Percentiles rank a stretch among this genome's conserved stretches.
These are phyloP conservation scores for Pseudisothecium myosuroides DNA, from an alignment of 225 moss, liverwort and hornwort genomes.

Conservation along the genomic window DNA sequence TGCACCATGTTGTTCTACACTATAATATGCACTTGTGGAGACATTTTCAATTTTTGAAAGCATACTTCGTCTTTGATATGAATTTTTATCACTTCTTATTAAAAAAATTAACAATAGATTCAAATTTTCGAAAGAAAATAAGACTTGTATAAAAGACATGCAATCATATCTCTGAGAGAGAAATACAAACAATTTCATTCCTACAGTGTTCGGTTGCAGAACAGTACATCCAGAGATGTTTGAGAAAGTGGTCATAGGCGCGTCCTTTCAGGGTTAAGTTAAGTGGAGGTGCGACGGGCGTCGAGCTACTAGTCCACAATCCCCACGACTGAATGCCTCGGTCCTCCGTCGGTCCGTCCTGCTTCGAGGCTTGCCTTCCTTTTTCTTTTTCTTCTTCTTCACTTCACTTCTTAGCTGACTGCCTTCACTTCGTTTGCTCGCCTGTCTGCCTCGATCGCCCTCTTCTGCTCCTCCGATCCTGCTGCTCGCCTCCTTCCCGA, in stretches of 20 bases:
- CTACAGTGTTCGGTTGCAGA: not conserved
- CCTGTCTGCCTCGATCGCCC: not conserved
- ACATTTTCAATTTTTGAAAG: not conserved
- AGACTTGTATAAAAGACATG: not conserved
- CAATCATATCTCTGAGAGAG: not conserved
- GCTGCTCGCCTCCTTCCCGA: not conserved
- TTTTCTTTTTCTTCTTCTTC: not conserved
- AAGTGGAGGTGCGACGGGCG: not conserved
- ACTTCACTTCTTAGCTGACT: not conserved
- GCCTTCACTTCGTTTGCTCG: not conserved
- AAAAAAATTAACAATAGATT: not conserved
- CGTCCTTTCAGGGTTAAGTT: not conserved
- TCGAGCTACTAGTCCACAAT: not conserved
- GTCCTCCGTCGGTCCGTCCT: not conserved
- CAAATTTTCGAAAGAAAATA: not conserved
- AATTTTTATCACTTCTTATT: not conserved
- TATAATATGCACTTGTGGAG: accelerated
- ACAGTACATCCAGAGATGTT: not conserved
- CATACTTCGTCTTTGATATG: not conserved
- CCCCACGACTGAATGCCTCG: not conserved
- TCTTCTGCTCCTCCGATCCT: not conserved
- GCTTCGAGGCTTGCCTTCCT: not conserved
- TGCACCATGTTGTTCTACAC: accelerated
- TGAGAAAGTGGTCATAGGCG: not conserved
- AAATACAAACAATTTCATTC: not conserved